These are phyloP conservation scores for Ophiostoma ips DNA, from an alignment of 2,329 filamentous ascomycete species.

Conservation along the genomic window DNA sequence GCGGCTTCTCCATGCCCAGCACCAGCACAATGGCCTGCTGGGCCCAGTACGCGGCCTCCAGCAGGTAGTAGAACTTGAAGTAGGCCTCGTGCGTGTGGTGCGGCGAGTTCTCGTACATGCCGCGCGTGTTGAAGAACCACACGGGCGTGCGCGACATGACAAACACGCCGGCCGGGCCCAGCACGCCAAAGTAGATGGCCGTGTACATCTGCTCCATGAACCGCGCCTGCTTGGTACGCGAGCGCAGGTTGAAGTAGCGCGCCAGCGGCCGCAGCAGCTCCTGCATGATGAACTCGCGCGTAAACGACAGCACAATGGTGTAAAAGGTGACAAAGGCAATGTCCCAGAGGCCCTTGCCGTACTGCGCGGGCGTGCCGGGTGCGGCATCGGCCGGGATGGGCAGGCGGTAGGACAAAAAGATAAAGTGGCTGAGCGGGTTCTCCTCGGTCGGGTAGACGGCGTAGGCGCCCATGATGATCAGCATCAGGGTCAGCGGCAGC, in stretches of 20 bases:
- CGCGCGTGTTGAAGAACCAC: constrained; percentile 88
- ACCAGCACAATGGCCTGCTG: constrained; percentile 84
- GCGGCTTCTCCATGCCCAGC: constrained; percentile 77
- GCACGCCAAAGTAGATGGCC: constrained; percentile 72
- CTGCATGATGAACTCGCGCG: constrained; percentile 93
- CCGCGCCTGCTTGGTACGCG: constrained; percentile 65
- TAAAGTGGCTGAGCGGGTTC: constrained; percentile 67
- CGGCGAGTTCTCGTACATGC: constrained; percentile 82
- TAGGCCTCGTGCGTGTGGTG: constrained; percentile 64
- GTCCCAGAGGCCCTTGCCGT: constrained; percentile 81
- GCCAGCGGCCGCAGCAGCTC: constrained; percentile 68
- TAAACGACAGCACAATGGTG: constrained; percentile 78
- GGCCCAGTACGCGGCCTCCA: constrained; percentile 89
- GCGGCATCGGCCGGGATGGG: constrained; percentile 31
- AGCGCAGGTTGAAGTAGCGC: constrained; percentile 51
- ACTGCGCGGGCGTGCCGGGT: constrained; percentile 43
- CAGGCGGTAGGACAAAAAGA: constrained; percentile 81
- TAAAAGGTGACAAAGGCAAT: constrained; percentile 83
- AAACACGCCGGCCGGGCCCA: constrained; percentile 73
- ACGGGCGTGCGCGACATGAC: constrained; percentile 85
- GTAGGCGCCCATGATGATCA: constrained; percentile 53
- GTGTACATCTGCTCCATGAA: constrained; percentile 98
- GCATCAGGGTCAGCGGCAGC: constrained; percentile 53
- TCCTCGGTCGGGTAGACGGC: constrained; percentile 59
- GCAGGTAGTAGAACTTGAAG: constrained; percentile 94